Evolutionary conservation across 2,329 filamentous ascomycete genomes (phyloP).

Genomic region (Scedosporium aurantiacum): DNA sequence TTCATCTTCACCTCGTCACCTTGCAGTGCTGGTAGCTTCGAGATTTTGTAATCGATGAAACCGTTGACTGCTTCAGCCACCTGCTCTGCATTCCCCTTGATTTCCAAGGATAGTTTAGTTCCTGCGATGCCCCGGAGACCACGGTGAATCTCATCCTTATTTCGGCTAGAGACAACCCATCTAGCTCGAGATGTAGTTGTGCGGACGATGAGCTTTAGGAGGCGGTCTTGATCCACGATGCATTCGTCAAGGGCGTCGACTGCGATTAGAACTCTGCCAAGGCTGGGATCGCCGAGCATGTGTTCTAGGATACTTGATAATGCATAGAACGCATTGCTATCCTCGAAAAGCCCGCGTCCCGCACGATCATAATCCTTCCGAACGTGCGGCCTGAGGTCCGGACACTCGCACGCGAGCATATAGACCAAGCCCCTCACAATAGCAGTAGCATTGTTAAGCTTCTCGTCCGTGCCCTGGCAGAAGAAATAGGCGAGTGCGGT

Average conservation of each 20-base stretch:
- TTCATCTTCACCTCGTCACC: not conserved
- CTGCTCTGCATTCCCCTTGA: constrained; percentile 18
- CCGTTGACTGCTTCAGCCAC: constrained; percentile 21
- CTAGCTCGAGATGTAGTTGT: constrained; percentile 18
- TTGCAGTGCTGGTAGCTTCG: constrained; percentile 12
- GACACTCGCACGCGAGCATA: constrained; percentile 22
- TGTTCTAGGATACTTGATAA: constrained; percentile 25
- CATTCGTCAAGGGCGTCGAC: constrained; percentile 39
- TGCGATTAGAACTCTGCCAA: constrained; percentile 22
- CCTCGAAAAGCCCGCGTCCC: constrained; percentile 26
- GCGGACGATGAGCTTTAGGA: constrained; percentile 25
- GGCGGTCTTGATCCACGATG: constrained; percentile 13
- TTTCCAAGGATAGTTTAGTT: constrained; percentile 12
- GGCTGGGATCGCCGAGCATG: constrained; percentile 25
- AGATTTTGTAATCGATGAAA: constrained; percentile 23
- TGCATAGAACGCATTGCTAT: constrained; percentile 22
- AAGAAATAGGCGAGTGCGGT: constrained; percentile 24
- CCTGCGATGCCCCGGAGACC: not conserved
- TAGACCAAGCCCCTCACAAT: constrained; percentile 33
- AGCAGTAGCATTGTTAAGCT: constrained; percentile 25
- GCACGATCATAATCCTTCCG: constrained; percentile 20
- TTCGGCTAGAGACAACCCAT: constrained; percentile 34
- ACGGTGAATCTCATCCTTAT: constrained; percentile 24
- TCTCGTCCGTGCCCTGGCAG: constrained; percentile 27
- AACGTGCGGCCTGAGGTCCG: constrained; percentile 22